These are phyloP conservation scores for Chiua virens DNA, from an alignment of 768 basidiomycete species.

Conservation along the genomic window DNA sequence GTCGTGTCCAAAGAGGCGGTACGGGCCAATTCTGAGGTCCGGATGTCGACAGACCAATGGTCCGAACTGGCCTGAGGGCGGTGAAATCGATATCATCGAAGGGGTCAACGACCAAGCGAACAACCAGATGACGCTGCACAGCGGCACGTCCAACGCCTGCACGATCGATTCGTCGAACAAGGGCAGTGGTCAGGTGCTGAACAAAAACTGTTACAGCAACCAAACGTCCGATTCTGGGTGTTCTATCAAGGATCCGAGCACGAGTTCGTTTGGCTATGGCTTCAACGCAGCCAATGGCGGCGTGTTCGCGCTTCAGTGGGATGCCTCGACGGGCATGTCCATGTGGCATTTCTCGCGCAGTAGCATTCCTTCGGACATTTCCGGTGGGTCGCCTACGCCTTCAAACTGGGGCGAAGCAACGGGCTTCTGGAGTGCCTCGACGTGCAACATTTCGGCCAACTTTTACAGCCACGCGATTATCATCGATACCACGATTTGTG, in stretches of 20 bases:
- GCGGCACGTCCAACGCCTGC: slow-evolving; percentile 39
- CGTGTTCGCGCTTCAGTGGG: slow-evolving; percentile 60
- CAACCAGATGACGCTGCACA: slow-evolving; percentile 71
- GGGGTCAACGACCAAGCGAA: slow-evolving; percentile 57
- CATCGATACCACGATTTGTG: slow-evolving; percentile 37
- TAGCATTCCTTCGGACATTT: slow-evolving; percentile 52
- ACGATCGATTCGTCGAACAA: slow-evolving; percentile 16
- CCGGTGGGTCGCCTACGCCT: slow-evolving; percentile 41
- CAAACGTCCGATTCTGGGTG: slow-evolving; percentile 47
- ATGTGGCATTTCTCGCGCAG: slow-evolving; percentile 56
- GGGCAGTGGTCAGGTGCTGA: slow-evolving; percentile 21
- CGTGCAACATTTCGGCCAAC: slow-evolving; percentile 48
- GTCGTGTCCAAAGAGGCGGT: slow-evolving; percentile 8
- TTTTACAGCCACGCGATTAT: slow-evolving; percentile 52
- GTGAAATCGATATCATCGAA: slow-evolving; percentile 76
- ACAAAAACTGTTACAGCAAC: slow-evolving; percentile 41
- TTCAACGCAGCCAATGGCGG: slow-evolving; percentile 43
- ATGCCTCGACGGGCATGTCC: slow-evolving; percentile 43
- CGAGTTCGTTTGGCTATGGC: slow-evolving; percentile 39
- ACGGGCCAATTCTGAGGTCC: background rate
- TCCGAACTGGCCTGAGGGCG: slow-evolving; percentile 50
- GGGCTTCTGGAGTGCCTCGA: slow-evolving; percentile 48
- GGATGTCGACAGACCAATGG: slow-evolving; percentile 38
- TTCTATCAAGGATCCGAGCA: slow-evolving; percentile 40
- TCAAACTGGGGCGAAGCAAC: slow-evolving; percentile 49